phyloP scores from a whole-genome alignment of 306 rosid genomes.

The Morella rubra region DNA sequence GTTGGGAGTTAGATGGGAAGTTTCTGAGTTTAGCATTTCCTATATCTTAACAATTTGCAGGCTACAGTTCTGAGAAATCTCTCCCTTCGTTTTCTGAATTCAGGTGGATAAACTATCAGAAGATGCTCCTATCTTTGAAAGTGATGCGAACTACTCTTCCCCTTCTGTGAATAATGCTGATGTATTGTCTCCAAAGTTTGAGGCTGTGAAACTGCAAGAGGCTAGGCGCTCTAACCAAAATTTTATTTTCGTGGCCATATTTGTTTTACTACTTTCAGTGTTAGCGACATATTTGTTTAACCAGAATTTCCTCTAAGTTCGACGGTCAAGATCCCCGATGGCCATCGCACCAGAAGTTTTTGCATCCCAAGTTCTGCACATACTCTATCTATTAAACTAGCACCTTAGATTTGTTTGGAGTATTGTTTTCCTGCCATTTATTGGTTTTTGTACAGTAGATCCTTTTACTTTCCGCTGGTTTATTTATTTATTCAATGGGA shows the following conservation, averaged over 20 bases:
- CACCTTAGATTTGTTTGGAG: neutral
- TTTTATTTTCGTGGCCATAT: constrained; percentile 34
- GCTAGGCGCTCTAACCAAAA: constrained; percentile 34
- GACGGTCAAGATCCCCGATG: constrained; percentile 21
- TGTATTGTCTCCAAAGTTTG: constrained; percentile 11
- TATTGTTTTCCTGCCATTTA: neutral
- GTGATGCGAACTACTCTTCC: constrained; percentile 25
- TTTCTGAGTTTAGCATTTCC: constrained; percentile 1
- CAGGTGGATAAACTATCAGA: constrained; percentile 59
- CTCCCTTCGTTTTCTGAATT: constrained; percentile 20
- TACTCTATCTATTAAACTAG: neutral
- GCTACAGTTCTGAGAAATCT: constrained; percentile 11
- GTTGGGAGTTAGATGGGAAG: neutral
- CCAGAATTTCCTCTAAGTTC: constrained; percentile 36
- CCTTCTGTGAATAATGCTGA: constrained; percentile 27
- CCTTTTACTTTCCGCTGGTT: neutral
- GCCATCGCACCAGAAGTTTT: constrained; percentile 4
- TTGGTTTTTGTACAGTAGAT: neutral
- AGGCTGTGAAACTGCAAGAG: constrained; percentile 1
- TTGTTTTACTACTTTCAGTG: constrained; percentile 40
- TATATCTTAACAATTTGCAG: constrained; percentile 1
- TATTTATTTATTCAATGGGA: too few relatives aligned
- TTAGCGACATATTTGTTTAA: constrained; percentile 39
- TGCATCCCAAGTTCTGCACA: neutral
- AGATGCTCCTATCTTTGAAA: constrained; percentile 27